Base-by-base conservation (phyloP, 1,284 basidiomycete species). In the Vanrija pseudolonga region DNA sequence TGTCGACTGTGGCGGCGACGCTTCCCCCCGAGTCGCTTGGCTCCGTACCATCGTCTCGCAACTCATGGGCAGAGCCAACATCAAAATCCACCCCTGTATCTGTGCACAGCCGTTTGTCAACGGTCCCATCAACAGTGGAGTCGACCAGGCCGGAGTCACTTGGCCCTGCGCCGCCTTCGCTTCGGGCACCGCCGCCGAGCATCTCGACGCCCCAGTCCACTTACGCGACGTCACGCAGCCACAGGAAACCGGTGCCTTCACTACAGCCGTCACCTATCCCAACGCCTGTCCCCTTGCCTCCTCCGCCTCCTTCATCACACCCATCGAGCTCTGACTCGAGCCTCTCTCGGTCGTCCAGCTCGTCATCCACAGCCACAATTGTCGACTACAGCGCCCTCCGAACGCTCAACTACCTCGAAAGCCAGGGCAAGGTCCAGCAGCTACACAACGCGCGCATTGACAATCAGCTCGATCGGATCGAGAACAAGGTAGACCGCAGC, bases 391-490 rank as follows among this genome's bases (percentile, higher is more conserved):
- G 32, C 9, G 44, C 44, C 42, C 42, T 50, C 9, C 41, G 49
- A 3, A 51, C 56, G 2, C 42, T 60, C 64, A 69, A 74, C 59
- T 71, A 68, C 51, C 53, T 74, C 8, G 67, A 72, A 45, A 72
- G 72, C 17, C 69, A 74, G 56, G 73, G 72, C 32, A 53, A 65
- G 50, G 69, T 67, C 18, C 66, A 64, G 2, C 54, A 64, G n/a
- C 66, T 67, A 4, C 68, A 72, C 47, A 62, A 56, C 0, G 64
- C 64, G 3, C 65, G 67, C 4, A 57, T 76, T 17, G 55, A 47
- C 9, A 58, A 50, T 41, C 73, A 76, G 57, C 66, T 77, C 1
- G 70, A 76, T 47, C 67, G 75, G 0, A 75, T 77, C 47, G 74
- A 77, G 51, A 50, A 55, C 41, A 68, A 66, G 42, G 62, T 74